Base-by-base conservation (phyloP, 768 basidiomycete genomes). In the Boletus rex-veris region DNA sequence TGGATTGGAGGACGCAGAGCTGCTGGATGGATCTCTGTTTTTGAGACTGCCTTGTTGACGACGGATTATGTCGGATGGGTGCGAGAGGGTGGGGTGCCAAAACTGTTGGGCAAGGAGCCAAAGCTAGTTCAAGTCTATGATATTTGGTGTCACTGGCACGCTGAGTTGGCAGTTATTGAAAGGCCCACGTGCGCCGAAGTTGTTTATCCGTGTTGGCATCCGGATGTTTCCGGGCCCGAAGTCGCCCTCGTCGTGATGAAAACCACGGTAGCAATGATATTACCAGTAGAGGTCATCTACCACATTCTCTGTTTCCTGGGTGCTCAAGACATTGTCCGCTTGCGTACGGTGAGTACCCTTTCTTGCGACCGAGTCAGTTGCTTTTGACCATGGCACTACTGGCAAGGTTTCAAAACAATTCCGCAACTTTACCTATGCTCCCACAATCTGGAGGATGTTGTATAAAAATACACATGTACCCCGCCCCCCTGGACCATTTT, bases 1-100 rank as follows among this genome's bases (percentile, higher is more conserved):
- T 0, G 63, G 62, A 28, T 45, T 74, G 33, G 65, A 63, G 18
- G 74, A 58, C 1, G 67, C 68, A 0, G 74, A 63, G 28, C 26
- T 60, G 5, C 45, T 74, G n/a, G 73, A 74, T 36, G 74, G 74
- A 30, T 64, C 72, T 7, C 15, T 40, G 12, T 35, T 35, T 14
- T 35, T 35, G 33, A 35, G 33, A 14, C 33, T 35, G 10, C 33
- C 11, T 35, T 35, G 33, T 14, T 35, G 33, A 35, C 33, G 33
- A 12, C 33, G 14, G 33, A 35, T 14, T 35, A 35, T 35, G 33
- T 35, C 33, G 33, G 33, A 35, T 35, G 33, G 33, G 33, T 14
- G 33, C 33, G 33, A 35, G 33, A 35, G 33, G 33, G 33, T 6
- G 33, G 33, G 33, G 33, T 35, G 10, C 33, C 33, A 35, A 35